A percentile compares a stretch with the other conserved stretches of the same genome.
phyloP scores from a whole-genome alignment of 108 stramenopile genomes.

The Ochromonas danica region DNA sequence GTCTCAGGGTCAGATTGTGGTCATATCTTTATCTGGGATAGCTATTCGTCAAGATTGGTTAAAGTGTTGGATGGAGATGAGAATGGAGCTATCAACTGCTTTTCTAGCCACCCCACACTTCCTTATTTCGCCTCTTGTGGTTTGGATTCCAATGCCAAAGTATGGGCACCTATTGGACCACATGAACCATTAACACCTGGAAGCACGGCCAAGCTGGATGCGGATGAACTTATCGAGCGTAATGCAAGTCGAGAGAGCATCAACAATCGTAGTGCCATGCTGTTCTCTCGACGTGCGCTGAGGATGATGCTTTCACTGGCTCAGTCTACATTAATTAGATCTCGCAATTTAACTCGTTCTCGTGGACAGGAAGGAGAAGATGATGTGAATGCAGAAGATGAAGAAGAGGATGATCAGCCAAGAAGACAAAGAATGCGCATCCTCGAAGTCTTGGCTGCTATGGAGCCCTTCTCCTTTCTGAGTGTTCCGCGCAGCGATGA shows the following conservation, averaged over 20 bases:
- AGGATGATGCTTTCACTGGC: not conserved
- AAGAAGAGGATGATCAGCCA: no score
- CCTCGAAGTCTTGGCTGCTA: no score
- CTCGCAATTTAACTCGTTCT: not conserved
- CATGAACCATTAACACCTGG: not conserved
- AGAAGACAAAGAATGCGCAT: no score
- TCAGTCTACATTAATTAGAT: not conserved
- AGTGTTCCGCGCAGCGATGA: no score
- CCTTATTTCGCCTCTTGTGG: conserved; percentile 7
- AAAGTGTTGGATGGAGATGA: not conserved
- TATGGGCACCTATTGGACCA: conserved; percentile 8
- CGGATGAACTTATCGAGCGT: not conserved
- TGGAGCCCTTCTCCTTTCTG: no score
- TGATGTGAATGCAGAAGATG: not conserved
- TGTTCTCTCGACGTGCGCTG: no score
- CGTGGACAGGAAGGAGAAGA: not conserved
- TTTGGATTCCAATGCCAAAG: not conserved
- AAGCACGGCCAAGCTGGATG: not conserved
- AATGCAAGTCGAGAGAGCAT: not conserved
- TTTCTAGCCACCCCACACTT: not conserved
- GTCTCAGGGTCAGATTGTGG: conserved; percentile 27
- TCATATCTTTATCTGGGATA: conserved; percentile 11
- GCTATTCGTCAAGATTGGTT: not conserved
- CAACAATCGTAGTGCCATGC: no score
- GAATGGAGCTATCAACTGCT: not conserved